These are phyloP conservation scores for Phyllosticta citribraziliensis DNA, from an alignment of 2,329 filamentous ascomycete genomes.

Conservation along the genomic window DNA sequence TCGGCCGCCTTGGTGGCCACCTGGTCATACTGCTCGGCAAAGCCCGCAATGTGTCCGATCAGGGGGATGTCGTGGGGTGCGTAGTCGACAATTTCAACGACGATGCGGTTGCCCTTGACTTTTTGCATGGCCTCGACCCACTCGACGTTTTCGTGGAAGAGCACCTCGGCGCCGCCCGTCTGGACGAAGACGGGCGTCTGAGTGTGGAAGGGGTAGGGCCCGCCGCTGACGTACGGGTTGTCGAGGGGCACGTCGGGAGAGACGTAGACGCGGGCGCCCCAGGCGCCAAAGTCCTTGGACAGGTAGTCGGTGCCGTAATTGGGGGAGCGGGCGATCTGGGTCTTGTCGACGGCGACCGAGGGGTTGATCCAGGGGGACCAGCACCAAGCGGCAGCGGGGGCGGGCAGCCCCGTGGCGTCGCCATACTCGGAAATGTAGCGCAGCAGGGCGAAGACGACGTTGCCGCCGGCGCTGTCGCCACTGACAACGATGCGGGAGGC, in stretches of 20 bases:
- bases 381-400: constrained; percentile 30
- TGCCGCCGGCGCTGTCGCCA: constrained; percentile 43
- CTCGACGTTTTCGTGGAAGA: constrained; percentile 31
- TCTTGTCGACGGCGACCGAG: constrained; percentile 17
- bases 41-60: constrained; percentile 32
- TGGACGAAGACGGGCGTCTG: constrained; percentile 33
- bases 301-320: constrained; percentile 35
- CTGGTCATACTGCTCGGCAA: constrained; percentile 27
- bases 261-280: constrained; percentile 32
- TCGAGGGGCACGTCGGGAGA: constrained; percentile 11
- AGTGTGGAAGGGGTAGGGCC: constrained; percentile 30
- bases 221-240: constrained; percentile 30
- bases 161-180: constrained; percentile 31
- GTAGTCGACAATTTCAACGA: constrained; percentile 26
- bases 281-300: constrained; percentile 26
- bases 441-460: constrained; percentile 36
- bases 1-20: constrained; percentile 29
- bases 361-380: constrained; percentile 38
- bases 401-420: constrained; percentile 20
- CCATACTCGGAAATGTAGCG: constrained; percentile 38
- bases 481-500: constrained; percentile 34
- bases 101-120: constrained; percentile 31
- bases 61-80: constrained; percentile 40
- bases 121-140: constrained; percentile 29
- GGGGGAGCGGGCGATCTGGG: constrained; percentile 20